Conservation (phyloP, 208 protist genomes). For the Plasmodiophora brassicae region DNA sequence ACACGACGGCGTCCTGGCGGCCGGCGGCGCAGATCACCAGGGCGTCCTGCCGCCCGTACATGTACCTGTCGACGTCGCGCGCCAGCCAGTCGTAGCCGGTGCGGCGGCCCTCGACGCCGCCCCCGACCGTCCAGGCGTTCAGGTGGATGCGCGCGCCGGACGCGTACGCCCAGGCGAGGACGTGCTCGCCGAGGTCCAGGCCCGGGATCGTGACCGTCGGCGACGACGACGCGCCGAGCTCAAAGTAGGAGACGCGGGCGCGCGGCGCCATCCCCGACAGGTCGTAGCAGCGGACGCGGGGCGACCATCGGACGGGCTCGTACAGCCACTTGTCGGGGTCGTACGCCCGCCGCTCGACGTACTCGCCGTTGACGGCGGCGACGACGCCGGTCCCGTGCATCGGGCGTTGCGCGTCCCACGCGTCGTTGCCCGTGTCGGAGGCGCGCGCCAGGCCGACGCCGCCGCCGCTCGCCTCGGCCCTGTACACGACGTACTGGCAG, state of each 20-base stretch:
- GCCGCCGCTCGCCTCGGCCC: too few relatives aligned
- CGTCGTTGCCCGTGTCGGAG: too few relatives aligned
- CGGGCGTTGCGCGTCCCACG: too few relatives aligned
- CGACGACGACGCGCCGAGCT: not conserved
- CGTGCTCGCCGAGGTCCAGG: not conserved
- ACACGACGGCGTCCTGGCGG: not conserved
- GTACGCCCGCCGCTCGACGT: too few relatives aligned
- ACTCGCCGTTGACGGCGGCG: too few relatives aligned
- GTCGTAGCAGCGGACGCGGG: too few relatives aligned
- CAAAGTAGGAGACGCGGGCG: not conserved
- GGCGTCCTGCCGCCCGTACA: conserved; percentile 4
- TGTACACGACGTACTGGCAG: too few relatives aligned
- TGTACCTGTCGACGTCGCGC: conserved; percentile 8
- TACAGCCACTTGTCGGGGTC: too few relatives aligned
- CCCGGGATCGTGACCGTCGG: not conserved
- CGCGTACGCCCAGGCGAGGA: not conserved
- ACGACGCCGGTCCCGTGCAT: too few relatives aligned
- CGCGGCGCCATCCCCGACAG: not conserved
- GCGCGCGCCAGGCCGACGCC: too few relatives aligned
- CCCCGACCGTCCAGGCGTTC: not conserved
- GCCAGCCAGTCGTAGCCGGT: not conserved
- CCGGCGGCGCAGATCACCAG: conserved; percentile 28
- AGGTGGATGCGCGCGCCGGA: conserved; percentile 21
- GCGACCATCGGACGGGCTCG: too few relatives aligned
- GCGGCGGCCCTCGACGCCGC: not conserved